Percentiles rank a stretch among this genome's conserved stretches.
Evolutionary conservation across 805 yeast genomes (phyloP).

Genomic region (Hanseniaspora clermontiae): DNA sequence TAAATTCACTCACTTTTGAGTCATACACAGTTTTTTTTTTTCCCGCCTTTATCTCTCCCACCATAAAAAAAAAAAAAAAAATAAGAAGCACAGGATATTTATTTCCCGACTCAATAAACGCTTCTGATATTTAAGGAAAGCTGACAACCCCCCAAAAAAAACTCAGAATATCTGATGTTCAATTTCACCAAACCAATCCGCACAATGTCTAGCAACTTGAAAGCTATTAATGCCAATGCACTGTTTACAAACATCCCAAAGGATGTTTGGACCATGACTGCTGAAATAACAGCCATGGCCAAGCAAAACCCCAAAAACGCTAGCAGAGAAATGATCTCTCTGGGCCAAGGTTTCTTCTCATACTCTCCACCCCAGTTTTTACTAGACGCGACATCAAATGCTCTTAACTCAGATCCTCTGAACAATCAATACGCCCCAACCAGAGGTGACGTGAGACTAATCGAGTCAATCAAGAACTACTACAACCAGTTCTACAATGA

Average conservation of each 20-base stretch:
- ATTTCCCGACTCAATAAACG: not conserved
- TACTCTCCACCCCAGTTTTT: conserved; percentile 95
- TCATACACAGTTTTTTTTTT: too few species aligned
- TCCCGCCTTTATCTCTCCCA: not conserved
- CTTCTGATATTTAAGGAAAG: not conserved
- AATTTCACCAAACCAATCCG: not conserved
- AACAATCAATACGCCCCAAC: conserved; percentile 90
- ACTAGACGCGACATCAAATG: conserved; percentile 62
- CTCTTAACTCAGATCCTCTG: conserved; percentile 51
- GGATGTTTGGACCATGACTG: conserved; percentile 91
- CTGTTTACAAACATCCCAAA: conserved; percentile 62
- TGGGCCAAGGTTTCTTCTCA: conserved; percentile 96
- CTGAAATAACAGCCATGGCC: conserved; percentile 86
- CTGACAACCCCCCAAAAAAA: too few species aligned
- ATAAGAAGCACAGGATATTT: too few species aligned
- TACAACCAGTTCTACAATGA: conserved; percentile 56
- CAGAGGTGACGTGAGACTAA: conserved; percentile 66
- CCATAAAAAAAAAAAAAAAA: too few species aligned
- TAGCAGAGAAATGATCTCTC: conserved; percentile 70
- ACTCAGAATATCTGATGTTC: not conserved
- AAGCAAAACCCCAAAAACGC: conserved; percentile 36
- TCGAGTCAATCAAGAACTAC: conserved; percentile 54
- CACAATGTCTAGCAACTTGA: not conserved
- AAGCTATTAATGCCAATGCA: conserved; percentile 17
- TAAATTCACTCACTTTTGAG: too few species aligned